Percentiles rank a stretch among this genome's conserved stretches.
Evolutionary conservation across 169 alveolate species (phyloP).

Genomic region (Plasmodium ovale): DNA sequence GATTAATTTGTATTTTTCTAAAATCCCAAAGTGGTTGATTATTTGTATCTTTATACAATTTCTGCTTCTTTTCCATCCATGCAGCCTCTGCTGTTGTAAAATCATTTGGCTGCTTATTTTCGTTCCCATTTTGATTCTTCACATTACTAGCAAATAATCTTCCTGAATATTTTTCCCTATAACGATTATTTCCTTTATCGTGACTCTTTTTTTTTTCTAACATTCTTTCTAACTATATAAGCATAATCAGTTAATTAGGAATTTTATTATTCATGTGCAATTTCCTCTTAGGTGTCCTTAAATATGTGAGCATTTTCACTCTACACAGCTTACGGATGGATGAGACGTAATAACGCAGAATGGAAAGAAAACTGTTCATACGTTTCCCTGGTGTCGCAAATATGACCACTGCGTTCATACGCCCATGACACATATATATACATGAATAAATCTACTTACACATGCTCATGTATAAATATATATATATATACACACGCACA

Average conservation of each 20-base stretch:
- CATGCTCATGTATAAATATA: background rate
- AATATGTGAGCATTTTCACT: conserved; percentile 14
- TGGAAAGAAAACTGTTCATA: too few relatives aligned
- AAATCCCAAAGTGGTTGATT: conserved; percentile 87
- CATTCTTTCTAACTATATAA: conserved; percentile 15
- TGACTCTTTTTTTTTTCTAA: conserved; percentile 21
- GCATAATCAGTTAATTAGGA: conserved; percentile 7
- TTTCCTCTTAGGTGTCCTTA: background rate
- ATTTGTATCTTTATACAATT: conserved; percentile 83
- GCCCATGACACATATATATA: background rate
- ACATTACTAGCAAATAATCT: conserved; percentile 30
- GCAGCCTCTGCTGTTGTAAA: conserved; percentile 78
- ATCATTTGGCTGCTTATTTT: conserved; percentile 55
- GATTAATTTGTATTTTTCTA: conserved; percentile 83
- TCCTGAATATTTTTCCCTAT: conserved; percentile 40
- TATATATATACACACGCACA: background rate
- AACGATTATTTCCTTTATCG: conserved; percentile 14
- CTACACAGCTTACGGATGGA: background rate
- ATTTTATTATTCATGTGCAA: background rate
- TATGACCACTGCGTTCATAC: too few relatives aligned
- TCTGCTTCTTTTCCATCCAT: conserved; percentile 80
- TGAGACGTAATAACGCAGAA: too few relatives aligned
- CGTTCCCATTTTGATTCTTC: conserved; percentile 40
- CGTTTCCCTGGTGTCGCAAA: too few relatives aligned
- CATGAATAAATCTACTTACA: background rate